Base-by-base conservation (phyloP, 1,284 basidiomycete species). In the Schizophyllum amplum region DNA sequence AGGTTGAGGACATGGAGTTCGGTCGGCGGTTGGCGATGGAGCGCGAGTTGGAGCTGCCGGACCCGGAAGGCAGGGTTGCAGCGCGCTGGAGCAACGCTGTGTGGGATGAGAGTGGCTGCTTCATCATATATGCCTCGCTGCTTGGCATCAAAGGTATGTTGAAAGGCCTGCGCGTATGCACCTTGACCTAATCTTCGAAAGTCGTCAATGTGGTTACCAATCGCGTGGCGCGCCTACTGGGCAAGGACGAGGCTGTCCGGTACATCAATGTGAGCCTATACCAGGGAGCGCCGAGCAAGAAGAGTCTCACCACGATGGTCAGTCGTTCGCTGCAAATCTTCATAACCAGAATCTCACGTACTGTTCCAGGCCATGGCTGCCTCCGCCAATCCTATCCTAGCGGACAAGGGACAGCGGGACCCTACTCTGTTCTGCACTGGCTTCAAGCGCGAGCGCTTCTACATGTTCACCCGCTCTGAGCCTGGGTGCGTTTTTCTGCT, bases 1-100 rank as follows among this genome's bases (percentile, higher is more conserved):
- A 86, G 67, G 84, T 99, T 9, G 97, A 99, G 61, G 94, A 98
- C 70, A 99, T 99, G 96, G 97, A 99, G 69, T 98, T 99, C 67
- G 96, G 97, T n/a, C 79, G 97, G 57, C 80, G 97, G 9, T 76
- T 99, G 52, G 97, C 97, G 1, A 77, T 87, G 15, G 97, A 99
- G 71, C 81, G 92, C 59, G 96, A 99, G 66, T 72, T 99, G 52
- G 93, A 98, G 68, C 78, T 88, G 47, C 83, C 86, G 46, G 79
- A 83, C 27, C 81, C 84, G 1, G 88, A 90, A 67, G 86, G 86
- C 22, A 76, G 74, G 47, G 74, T 82, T 64, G 87, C 81, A 55
- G 88, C 81, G 5, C 75, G 81, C 61, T 93, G 89, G 75, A 91
- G 85, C 46, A 94, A 92, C 66, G 92, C 87, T 0, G 81, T 96